phyloP scores from a whole-genome alignment of 176 grass and related monocot species.

The Olyra latifolia region DNA sequence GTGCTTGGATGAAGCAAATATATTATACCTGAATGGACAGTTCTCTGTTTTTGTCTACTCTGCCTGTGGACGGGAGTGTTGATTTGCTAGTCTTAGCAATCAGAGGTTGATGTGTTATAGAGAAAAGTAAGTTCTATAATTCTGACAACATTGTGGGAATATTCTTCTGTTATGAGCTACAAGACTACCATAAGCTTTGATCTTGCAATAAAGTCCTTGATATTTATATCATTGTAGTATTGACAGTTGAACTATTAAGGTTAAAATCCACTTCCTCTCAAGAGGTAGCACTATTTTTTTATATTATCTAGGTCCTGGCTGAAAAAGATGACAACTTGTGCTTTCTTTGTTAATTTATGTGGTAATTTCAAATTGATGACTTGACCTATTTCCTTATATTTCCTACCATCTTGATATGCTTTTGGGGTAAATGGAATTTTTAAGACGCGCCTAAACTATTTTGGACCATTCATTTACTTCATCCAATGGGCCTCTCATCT shows the following conservation, averaged over 20 bases:
- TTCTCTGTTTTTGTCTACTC: not conserved
- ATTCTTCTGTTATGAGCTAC: not conserved
- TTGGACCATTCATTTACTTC: too few relatives aligned
- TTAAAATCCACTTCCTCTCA: not conserved
- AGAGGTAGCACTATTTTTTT: not conserved
- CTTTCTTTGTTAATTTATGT: not conserved
- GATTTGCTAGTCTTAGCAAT: not conserved
- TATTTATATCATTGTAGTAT: not conserved
- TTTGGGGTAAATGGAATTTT: not conserved
- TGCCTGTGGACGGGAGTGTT: not conserved
- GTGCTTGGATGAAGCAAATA: not conserved
- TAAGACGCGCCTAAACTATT: too few relatives aligned
- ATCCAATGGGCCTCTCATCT: too few relatives aligned
- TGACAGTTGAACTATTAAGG: not conserved
- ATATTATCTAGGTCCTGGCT: not conserved
- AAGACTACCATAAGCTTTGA: not conserved
- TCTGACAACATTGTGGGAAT: not conserved
- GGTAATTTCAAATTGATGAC: not conserved
- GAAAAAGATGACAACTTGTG: not conserved
- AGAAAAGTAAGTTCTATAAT: not conserved
- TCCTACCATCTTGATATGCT: not conserved
- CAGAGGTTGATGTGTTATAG: not conserved
- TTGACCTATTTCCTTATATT: not conserved
- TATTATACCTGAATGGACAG: not conserved
- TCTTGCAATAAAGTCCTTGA: constrained; percentile 4